A percentile compares a stretch with the other conserved stretches of the same genome.
Conservation (phyloP, 192 early-diverging fungal species). For the Obelidium mucronatum region DNA sequence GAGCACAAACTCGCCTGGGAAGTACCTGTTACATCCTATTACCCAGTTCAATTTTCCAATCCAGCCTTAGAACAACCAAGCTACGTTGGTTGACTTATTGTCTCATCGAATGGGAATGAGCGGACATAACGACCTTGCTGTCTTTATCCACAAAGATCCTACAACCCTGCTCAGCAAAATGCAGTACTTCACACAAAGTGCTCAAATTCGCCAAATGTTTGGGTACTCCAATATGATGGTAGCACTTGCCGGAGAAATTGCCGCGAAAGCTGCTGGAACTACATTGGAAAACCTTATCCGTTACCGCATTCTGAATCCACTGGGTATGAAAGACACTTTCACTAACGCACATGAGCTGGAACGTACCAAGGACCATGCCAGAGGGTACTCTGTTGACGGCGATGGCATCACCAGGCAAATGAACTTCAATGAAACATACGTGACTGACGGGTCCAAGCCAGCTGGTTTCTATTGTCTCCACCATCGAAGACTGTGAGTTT, state of each 20-base stretch:
- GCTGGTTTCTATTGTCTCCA: background rate
- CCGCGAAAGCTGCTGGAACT: background rate
- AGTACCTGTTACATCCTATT: background rate
- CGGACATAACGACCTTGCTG: background rate
- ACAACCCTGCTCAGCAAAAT: background rate
- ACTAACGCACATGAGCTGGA: background rate
- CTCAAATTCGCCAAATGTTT: slow-evolving; percentile 24
- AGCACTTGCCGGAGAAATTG: slow-evolving; percentile 26
- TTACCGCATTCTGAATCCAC: slow-evolving; percentile 5
- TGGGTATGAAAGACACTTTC: slow-evolving; percentile 20
- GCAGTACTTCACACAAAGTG: slow-evolving; percentile 6
- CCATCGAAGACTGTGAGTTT: background rate
- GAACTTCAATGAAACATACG: slow-evolving; percentile 11
- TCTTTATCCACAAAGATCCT: background rate
- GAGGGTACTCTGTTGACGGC: background rate
- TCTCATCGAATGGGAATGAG: slow-evolving; percentile 20
- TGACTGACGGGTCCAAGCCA: background rate
- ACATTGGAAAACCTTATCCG: slow-evolving; percentile 17
- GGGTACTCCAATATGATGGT: slow-evolving; percentile 36
- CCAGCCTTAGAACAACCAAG: background rate
- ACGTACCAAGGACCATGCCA: background rate
- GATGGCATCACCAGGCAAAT: background rate
- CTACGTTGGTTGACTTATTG: slow-evolving; percentile 25
- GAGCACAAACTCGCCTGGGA: slow-evolving; percentile 2
- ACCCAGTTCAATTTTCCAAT: slow-evolving; percentile 28